Evolutionary conservation across 345 rosid species (phyloP).

Genomic region (Brassica incana): DNA sequence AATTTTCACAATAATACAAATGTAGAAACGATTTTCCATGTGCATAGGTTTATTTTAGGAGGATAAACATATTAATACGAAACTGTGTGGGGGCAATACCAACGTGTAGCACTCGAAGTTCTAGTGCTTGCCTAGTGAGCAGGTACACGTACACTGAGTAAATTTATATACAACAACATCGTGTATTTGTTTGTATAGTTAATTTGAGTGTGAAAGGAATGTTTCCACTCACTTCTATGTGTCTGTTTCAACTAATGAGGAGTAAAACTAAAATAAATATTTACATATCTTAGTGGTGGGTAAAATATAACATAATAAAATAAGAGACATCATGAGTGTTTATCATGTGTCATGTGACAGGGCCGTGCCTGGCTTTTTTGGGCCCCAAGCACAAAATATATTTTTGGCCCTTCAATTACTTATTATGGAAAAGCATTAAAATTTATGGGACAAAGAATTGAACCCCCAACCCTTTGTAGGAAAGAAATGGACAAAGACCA

Average conservation of each 20-base stretch:
- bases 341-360: slow-evolving; percentile 21
- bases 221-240: background rate
- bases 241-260: background rate
- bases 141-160: background rate
- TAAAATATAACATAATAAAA: background rate
- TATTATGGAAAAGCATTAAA: too few species aligned
- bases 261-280: background rate
- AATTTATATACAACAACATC: background rate
- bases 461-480: too few species aligned
- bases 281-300: slow-evolving; percentile 6
- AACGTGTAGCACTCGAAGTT: slow-evolving; percentile 9
- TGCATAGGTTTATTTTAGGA: slow-evolving; percentile 12
- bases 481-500: too few species aligned
- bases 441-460: too few species aligned
- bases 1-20: background rate
- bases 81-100: background rate
- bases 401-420: too few species aligned
- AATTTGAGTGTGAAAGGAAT: background rate
- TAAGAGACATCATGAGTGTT: slow-evolving; percentile 30
- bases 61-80: background rate
- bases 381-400: too few species aligned
- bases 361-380: too few species aligned
- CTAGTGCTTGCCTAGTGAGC: slow-evolving; percentile 14
- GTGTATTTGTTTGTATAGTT: background rate
- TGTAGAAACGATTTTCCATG: background rate